Conservation (phyloP, 192 early-diverging fungal species). For the Powellomyces hirtus region DNA sequence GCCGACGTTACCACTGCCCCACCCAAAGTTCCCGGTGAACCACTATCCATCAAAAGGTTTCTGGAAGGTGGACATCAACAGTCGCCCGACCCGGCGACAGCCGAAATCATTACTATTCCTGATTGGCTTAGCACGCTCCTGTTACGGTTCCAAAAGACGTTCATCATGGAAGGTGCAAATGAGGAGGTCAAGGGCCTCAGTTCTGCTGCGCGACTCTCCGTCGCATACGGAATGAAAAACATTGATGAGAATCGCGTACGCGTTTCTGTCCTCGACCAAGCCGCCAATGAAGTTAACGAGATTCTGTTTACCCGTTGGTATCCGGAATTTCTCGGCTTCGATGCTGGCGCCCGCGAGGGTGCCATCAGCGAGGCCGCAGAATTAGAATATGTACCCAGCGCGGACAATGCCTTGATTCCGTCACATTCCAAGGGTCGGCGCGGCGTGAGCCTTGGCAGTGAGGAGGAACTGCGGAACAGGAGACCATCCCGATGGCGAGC, state of each 20-base stretch:
- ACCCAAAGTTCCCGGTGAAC: not conserved
- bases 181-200: conserved; percentile 5
- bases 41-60: not conserved
- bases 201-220: not conserved
- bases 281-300: conserved; percentile 7
- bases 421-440: no score
- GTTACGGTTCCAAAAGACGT: conserved; percentile 15
- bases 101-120: conserved; percentile 7
- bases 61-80: not conserved
- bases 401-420: no score
- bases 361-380: no score
- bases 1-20: not conserved
- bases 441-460: no score
- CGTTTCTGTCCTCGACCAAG: not conserved
- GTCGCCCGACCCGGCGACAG: not conserved
- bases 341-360: no score
- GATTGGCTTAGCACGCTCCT: conserved; percentile 22
- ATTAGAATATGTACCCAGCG: no score
- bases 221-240: not conserved
- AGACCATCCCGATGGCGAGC: not conserved
- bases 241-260: not conserved
- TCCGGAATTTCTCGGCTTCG: not conserved
- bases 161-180: conserved; percentile 10
- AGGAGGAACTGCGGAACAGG: no score
- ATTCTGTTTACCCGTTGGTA: not conserved